A percentile compares a stretch with the other conserved stretches of the same genome.
Conservation (phyloP, 2,329 filamentous ascomycete species). For the Pseudocercospora pini-densiflorae region DNA sequence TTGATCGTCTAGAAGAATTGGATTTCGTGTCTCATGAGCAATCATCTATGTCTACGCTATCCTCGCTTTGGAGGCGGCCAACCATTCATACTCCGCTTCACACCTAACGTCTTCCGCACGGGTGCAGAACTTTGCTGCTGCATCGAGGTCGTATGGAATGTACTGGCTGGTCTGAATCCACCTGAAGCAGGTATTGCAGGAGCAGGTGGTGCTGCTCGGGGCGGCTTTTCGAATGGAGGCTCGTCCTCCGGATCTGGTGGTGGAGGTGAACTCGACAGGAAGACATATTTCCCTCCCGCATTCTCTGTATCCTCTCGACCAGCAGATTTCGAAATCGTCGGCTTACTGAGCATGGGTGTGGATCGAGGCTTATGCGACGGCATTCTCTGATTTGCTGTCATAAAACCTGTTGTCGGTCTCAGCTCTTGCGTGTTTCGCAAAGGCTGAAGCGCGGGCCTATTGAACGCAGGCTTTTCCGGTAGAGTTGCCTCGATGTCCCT, state of each 20-base stretch:
- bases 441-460: not conserved
- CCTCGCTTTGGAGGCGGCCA: constrained; percentile 41
- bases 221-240: not conserved
- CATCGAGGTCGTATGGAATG: constrained; percentile 52
- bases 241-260: constrained; percentile 35
- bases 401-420: not conserved
- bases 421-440: constrained; percentile 21
- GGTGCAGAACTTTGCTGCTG: constrained; percentile 23
- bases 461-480: not conserved
- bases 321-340: constrained; percentile 26
- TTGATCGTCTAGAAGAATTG: not conserved
- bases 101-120: constrained; percentile 54
- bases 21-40: not conserved
- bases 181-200: constrained; percentile 1
- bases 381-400: constrained; percentile 15
- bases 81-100: constrained; percentile 55
- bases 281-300: constrained; percentile 50
- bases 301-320: constrained; percentile 18
- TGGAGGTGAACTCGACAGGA: constrained; percentile 50
- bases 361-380: constrained; percentile 35
- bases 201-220: not conserved
- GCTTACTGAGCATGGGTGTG: constrained; percentile 35
- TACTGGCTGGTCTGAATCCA: constrained; percentile 44
- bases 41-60: constrained; percentile 5
- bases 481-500: not conserved